Conservation (phyloP, 2,329 filamentous ascomycete genomes). For the Ophiosphaerella narmari region DNA sequence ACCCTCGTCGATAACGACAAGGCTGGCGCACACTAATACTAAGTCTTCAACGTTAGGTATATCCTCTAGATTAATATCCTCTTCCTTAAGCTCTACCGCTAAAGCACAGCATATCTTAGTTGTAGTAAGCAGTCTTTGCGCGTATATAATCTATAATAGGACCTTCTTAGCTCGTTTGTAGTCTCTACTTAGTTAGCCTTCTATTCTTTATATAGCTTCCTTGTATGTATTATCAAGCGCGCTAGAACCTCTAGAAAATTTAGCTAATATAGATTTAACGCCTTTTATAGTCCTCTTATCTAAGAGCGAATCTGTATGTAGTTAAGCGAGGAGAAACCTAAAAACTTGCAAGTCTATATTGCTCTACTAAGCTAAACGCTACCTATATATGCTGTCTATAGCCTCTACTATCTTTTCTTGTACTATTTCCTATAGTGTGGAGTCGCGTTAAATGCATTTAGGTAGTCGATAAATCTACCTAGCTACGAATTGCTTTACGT, state of each 20-base stretch:
- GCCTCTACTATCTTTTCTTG: constrained; percentile 21
- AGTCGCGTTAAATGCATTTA: constrained; percentile 13
- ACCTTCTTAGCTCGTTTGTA: constrained; percentile 42
- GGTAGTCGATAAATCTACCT: constrained; percentile 21
- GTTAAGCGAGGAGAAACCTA: constrained; percentile 13
- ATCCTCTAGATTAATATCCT: constrained; percentile 11
- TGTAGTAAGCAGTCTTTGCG: constrained; percentile 17
- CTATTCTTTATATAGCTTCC: constrained; percentile 39
- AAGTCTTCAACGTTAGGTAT: constrained; percentile 14
- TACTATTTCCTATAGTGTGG: constrained; percentile 15
- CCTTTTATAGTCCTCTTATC: constrained; percentile 9
- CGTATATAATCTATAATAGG: constrained; percentile 17
- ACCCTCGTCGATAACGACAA: constrained; percentile 22
- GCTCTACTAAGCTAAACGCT: constrained; percentile 1
- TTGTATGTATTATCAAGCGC: constrained; percentile 12
- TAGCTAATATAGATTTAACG: constrained; percentile 5
- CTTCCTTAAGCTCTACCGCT: constrained; percentile 10
- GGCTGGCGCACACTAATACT: constrained; percentile 22
- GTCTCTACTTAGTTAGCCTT: constrained; percentile 40
- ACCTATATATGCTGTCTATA: constrained; percentile 3
- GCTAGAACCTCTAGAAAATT: constrained; percentile 3
- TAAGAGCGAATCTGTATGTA: constrained; percentile 12
- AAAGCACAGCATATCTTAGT: constrained; percentile 18
- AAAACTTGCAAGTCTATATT: constrained; percentile 12
- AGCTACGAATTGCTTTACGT: constrained; percentile 22